Base-by-base conservation (phyloP, 352 stramenopile genomes). In the Nothophytophthora sp. region DNA sequence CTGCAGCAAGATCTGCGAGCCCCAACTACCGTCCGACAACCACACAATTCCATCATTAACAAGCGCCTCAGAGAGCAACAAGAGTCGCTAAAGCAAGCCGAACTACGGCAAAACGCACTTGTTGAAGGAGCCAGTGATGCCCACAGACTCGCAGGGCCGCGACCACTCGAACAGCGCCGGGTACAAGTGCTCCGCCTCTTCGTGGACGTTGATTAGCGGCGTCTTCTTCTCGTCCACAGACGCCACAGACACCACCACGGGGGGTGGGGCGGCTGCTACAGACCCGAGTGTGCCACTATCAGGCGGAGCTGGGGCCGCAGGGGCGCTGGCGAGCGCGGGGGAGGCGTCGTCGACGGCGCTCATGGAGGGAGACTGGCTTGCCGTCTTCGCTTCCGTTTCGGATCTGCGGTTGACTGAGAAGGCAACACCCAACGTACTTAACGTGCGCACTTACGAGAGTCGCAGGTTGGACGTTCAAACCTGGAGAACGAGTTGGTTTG, bases 91-190 rank as follows among this genome's bases (percentile, higher is more conserved):
- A n/a, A n/a, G n/a, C n/a, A n/a, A n/a, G n/a, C n/a, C n/a, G n/a
- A n/a, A n/a, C n/a, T n/a, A n/a, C n/a, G n/a, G n/a, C n/a, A n/a
- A n/a, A n/a, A 53, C 72, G 40, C 50, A 93, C 82, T 86, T 90
- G 66, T 91, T 93, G 52, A 93, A 93, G 24, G 73, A 85, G 35
- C 83, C 83, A 0, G 83, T 88, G 63, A 93, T 81, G 24, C 69
- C 73, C 22, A 93, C 72, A 8, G 73, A 72, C 36, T 66, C 49
- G 39, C 73, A 84, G 2, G 60, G 59, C 35, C 81, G 75, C 28
- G 63, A 55, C 77, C 77, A 90, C 50, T 87, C 75, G 29, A 90
- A 70, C 29, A 78, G 50, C 37, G 67, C 80, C 20, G 80, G 80
- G 64, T 73, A 88, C 44, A 78, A 33, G 39, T 79, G 45, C 13